Evolutionary conservation across 345 rosid genomes (phyloP), one percentile per base, ranked within the genome.

Genomic region (Brassica cretica): DNA sequence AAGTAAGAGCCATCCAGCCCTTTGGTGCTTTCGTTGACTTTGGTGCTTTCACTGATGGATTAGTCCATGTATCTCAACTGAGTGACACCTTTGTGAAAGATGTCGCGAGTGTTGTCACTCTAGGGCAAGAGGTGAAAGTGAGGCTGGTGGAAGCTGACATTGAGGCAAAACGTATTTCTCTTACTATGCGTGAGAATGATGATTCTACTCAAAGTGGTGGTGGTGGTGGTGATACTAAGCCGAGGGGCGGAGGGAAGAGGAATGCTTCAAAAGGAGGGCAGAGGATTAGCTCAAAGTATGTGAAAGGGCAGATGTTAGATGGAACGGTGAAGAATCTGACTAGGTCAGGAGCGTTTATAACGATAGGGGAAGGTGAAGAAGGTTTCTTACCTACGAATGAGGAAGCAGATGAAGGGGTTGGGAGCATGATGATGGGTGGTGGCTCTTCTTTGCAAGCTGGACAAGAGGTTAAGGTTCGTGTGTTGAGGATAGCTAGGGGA

Each of bases 91-190:
- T 87, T 73, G 94, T 94, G 51, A 88, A 91, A 84, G 98, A 94
- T 84, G 97, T 91, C 53, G 86, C 85, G 11, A 82, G 39, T 33
- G 39, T 33, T 33, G 39, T 33, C 8, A 33, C 39, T 8, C 6
- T 94, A 74, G 98, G 97, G 29, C 95, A 94, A 87, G 93, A 91
- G 58, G 97, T 94, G 56, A 86, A 86, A 80, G 97, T 94, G 51
- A 88, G 87, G 77, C 72, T 94, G 30, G 74, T 92, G 71, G 98
- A 94, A 86, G 98, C 86, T 64, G 86, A 92, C 82, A 82, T 78
- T 21, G 93, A 88, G 77, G 80, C 82, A 2, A 89, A 89, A 64
- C 94, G 97, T 33, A 89, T 91, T 66, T 88, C 97, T 81, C 94
- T 92, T 25, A 82, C 79, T 12, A 94, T 92, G 97, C 94, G 97